Conservation (phyloP, 495 filamentous ascomycete genomes). For the Penicillium waksmanii region DNA sequence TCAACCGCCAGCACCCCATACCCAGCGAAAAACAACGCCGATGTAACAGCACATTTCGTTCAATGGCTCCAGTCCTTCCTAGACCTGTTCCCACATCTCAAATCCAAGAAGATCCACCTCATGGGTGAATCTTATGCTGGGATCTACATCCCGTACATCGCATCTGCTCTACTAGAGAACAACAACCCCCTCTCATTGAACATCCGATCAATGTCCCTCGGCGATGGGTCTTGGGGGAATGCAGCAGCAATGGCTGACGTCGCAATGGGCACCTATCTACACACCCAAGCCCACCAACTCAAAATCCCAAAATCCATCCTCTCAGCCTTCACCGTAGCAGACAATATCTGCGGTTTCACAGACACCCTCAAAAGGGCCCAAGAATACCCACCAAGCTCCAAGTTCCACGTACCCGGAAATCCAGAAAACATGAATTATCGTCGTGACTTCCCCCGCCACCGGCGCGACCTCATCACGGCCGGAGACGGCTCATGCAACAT, state of each 20-base stretch:
- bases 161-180: conserved; percentile 37
- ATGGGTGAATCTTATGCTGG: conserved; percentile 50
- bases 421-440: conserved; percentile 40
- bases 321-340: conserved; percentile 32
- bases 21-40: conserved; percentile 30
- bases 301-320: conserved; percentile 33
- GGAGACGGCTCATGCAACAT: conserved; percentile 29
- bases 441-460: conserved; percentile 15
- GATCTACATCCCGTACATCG: conserved; percentile 47
- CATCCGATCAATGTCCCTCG: conserved; percentile 39
- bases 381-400: conserved; percentile 36
- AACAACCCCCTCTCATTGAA: conserved; percentile 33
- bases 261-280: conserved; percentile 32
- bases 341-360: conserved; percentile 40
- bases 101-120: conserved; percentile 41
- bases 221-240: conserved; percentile 42
- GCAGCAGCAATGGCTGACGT: conserved; percentile 37
- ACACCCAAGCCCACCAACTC: conserved; percentile 26
- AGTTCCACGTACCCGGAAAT: conserved; percentile 40
- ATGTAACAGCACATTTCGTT: conserved; percentile 39
- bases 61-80: conserved; percentile 45
- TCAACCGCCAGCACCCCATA: conserved; percentile 39
- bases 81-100: conserved; percentile 33
- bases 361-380: conserved; percentile 31
- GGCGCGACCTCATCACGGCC: conserved; percentile 18